Evolutionary conservation across 805 yeast species (phyloP).

Genomic region (Spathaspora passalidarum): DNA sequence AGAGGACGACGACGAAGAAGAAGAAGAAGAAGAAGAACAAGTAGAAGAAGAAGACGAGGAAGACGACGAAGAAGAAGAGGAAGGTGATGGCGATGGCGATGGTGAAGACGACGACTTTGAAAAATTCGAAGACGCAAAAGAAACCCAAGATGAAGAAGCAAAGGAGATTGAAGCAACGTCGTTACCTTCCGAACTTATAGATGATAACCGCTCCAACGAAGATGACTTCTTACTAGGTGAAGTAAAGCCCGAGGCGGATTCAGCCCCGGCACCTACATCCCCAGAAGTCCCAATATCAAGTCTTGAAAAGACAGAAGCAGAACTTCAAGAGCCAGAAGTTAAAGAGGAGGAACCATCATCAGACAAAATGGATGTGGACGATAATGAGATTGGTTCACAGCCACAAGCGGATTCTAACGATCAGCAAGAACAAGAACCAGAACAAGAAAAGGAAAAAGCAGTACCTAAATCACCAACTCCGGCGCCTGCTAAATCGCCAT

Average conservation of each 20-base stretch:
- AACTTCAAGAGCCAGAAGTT: not conserved
- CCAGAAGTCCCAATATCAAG: not conserved
- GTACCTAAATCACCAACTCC: conserved; percentile 4
- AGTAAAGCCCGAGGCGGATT: not conserved
- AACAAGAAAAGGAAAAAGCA: conserved; percentile 3
- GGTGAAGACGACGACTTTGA: conserved; percentile 16
- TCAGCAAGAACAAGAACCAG: not conserved
- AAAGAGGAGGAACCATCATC: not conserved
- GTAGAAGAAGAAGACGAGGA: conserved; percentile 14
- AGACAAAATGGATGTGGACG: not conserved
- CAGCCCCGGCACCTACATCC: not conserved
- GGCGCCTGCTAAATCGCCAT: not conserved
- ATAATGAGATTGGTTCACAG: conserved; percentile 3
- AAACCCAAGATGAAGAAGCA: conserved; percentile 7
- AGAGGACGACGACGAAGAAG: conserved; percentile 15
- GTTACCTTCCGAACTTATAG: not conserved
- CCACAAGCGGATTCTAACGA: not conserved
- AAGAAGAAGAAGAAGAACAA: conserved; percentile 13
- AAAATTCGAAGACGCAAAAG: conserved; percentile 12
- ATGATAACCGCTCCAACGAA: not conserved
- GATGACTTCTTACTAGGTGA: conserved; percentile 1
- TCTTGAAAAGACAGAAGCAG: not conserved
- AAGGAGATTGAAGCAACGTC: conserved; percentile 7
- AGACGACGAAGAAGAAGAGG: conserved; percentile 7
- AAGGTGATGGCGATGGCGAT: conserved; percentile 6